Base-by-base conservation (phyloP, 129 eudicot genomes). In the Lactuca saligna region DNA sequence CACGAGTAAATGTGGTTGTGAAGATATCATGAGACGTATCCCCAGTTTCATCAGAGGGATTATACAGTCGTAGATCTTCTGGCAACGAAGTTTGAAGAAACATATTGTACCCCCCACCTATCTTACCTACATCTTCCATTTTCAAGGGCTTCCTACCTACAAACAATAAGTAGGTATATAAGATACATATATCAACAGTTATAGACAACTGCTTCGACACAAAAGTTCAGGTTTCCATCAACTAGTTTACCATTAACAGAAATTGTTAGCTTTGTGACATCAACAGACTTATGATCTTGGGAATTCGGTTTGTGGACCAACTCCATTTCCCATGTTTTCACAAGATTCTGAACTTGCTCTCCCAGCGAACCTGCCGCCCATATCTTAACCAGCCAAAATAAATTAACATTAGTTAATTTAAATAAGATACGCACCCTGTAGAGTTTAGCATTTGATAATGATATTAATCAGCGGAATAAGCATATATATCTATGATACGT, bases 271-370 rank as follows among this genome's bases (percentile, higher is more conserved):
- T 83, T 89, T 8, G 74, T 71, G 13, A 79, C 71, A 79, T 92
- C 95, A 59, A 79, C 31, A 8, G 95, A 32, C 67, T 86, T 92
- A 75, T 44, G 63, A 35, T 92, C 89, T 57, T 86, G 60, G 3
- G 83, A 82, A 53, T 84, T 71, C 20, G 81, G 82, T 73, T 88
- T 92, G 71, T 92, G 86, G 61, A 92, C 78, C 39, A 81, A 3
- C 75, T 92, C 98, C 98, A 92, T 92, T 69, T 92, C 98, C 89
- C 86, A 88, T 58, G 98, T 92, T 81, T 92, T 92, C 54, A 92
- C 86, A 12, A 89, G 85, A 49, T 76, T 86, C 62, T 92, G 98
- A 78, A 92, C 96, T 66, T 81, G 81, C 53, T 89, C 96, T 86
- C 84, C 96, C 14, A 85, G 59, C 50, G 97, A 87, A 70, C 90